Evolutionary conservation across 2,329 filamentous ascomycete genomes (phyloP).

Genomic region (Clonostachys chloroleuca): DNA sequence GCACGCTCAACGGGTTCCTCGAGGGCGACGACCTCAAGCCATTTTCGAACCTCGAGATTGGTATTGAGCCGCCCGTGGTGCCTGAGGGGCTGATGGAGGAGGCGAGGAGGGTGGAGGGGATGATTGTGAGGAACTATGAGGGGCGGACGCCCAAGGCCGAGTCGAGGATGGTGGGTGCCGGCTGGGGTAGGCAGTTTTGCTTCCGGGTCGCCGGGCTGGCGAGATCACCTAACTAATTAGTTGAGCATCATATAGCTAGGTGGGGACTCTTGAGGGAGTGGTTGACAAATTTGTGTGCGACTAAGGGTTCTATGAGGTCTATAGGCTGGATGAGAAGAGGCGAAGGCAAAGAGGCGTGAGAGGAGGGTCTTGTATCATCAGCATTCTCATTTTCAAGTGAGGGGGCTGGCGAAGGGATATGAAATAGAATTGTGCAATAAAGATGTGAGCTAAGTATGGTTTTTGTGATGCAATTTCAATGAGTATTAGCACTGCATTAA

Average conservation of each 20-base stretch:
- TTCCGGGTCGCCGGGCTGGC: not conserved
- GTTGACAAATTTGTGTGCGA: not conserved
- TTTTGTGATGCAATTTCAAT: too few relatives aligned
- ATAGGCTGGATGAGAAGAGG: too few relatives aligned
- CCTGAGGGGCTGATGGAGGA: not conserved
- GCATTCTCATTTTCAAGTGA: too few relatives aligned
- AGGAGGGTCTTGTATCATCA: too few relatives aligned
- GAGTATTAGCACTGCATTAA: too few relatives aligned
- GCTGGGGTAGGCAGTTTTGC: not conserved
- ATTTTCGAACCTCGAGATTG: not conserved
- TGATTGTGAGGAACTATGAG: not conserved
- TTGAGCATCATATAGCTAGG: not conserved
- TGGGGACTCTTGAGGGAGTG: not conserved
- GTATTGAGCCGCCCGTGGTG: not conserved
- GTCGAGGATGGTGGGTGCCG: too few relatives aligned
- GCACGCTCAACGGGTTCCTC: slow-evolving; percentile 1
- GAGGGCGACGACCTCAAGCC: not conserved
- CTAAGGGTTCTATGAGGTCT: not conserved
- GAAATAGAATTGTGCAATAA: too few relatives aligned
- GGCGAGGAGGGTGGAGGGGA: not conserved
- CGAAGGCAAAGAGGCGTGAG: too few relatives aligned
- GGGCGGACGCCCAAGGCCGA: not conserved
- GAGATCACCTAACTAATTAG: too few relatives aligned
- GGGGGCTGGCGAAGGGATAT: too few relatives aligned
- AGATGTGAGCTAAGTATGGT: too few relatives aligned